phyloP scores from a whole-genome alignment of 352 stramenopile genomes.

The Phytophthora quininea region DNA sequence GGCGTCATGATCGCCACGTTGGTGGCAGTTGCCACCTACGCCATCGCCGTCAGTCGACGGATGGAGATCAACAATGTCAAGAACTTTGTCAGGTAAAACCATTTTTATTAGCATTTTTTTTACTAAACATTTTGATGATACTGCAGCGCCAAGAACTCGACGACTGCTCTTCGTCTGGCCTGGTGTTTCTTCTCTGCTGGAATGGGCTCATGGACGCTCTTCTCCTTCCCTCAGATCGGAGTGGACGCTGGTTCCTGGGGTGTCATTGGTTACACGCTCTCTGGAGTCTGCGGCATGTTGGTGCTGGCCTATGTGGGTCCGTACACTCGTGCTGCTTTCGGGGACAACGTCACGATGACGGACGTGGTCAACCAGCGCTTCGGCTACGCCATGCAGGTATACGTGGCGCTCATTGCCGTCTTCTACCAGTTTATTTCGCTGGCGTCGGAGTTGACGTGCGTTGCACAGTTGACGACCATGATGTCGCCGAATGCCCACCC shows the following conservation, averaged over 20 bases:
- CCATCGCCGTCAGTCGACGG: slow-evolving; percentile 63
- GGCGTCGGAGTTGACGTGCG: slow-evolving; percentile 69
- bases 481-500: slow-evolving; percentile 54
- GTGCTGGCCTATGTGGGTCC: slow-evolving; percentile 61
- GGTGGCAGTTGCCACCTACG: slow-evolving; percentile 62
- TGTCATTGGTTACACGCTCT: slow-evolving; percentile 80
- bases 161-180: slow-evolving; percentile 54
- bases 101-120: neutral
- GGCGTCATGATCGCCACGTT: slow-evolving; percentile 68
- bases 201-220: slow-evolving; percentile 81
- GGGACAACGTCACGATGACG: slow-evolving; percentile 75
- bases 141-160: slow-evolving; percentile 71
- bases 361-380: slow-evolving; percentile 60
- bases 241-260: slow-evolving; percentile 74
- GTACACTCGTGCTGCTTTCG: slow-evolving; percentile 61
- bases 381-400: slow-evolving; percentile 69
- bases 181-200: slow-evolving; percentile 83
- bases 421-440: slow-evolving; percentile 89
- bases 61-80: slow-evolving; percentile 60
- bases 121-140: slow-evolving; percentile 1
- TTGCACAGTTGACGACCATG: slow-evolving; percentile 58
- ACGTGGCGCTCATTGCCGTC: slow-evolving; percentile 67
- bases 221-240: slow-evolving; percentile 78
- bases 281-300: slow-evolving; percentile 58
- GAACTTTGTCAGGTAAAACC: slow-evolving; percentile 65